Percentiles rank a stretch among this genome's conserved stretches.
phyloP scores from a whole-genome alignment of 2,329 filamentous ascomycete genomes.

The Phaeosphaeriaceae sp. region DNA sequence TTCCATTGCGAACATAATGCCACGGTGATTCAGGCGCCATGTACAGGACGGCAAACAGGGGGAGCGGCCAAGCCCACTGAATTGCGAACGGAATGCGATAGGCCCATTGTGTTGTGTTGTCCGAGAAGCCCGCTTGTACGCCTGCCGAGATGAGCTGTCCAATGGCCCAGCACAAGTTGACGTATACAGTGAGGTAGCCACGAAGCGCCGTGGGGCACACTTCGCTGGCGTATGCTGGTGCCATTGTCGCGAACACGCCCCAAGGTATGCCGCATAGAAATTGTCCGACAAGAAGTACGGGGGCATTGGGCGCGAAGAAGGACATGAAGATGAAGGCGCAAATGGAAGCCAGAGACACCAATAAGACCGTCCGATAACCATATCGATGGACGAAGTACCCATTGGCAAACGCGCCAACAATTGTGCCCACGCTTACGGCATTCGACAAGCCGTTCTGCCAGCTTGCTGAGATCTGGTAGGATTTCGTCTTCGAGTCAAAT shows the following conservation, averaged over 20 bases:
- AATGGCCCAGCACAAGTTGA: conserved; percentile 28
- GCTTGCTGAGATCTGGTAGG: conserved; percentile 47
- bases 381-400: conserved; percentile 48
- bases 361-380: conserved; percentile 37
- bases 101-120: conserved; percentile 66
- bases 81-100: conserved; percentile 71
- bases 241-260: conserved; percentile 51
- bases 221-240: conserved; percentile 57
- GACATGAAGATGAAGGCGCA: conserved; percentile 26
- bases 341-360: conserved; percentile 20
- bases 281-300: conserved; percentile 25
- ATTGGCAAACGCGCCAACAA: conserved; percentile 50
- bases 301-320: conserved; percentile 29
- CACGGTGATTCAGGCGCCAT: conserved; percentile 75
- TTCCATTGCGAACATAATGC: conserved; percentile 73
- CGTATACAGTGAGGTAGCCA: conserved; percentile 63
- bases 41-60: conserved; percentile 67
- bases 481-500: conserved; percentile 28
- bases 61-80: conserved; percentile 77
- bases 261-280: conserved; percentile 44
- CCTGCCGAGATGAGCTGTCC: conserved; percentile 75
- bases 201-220: conserved; percentile 74
- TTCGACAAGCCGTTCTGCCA: conserved; percentile 55
- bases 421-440: conserved; percentile 49
- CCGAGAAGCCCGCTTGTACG: conserved; percentile 70